A percentile compares a stretch with the other conserved stretches of the same genome.
These are phyloP conservation scores for Biscogniauxia marginata DNA, from an alignment of 2,329 filamentous ascomycete genomes.

Conservation along the genomic window DNA sequence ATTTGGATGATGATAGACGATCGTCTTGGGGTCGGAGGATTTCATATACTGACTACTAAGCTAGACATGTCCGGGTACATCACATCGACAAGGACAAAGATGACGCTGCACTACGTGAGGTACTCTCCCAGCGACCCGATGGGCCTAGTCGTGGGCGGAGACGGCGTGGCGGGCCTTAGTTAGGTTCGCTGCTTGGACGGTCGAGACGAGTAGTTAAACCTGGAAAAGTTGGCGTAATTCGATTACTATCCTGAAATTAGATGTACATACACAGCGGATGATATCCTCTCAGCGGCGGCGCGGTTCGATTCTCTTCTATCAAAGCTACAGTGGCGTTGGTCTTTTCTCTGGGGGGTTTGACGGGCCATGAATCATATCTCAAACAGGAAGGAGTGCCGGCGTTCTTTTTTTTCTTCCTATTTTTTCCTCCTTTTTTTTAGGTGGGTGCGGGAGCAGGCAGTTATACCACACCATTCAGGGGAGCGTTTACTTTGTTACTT, in stretches of 20 bases:
- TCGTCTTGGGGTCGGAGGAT: too few species aligned
- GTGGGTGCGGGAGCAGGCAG: conserved; percentile 19
- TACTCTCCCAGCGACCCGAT: conserved; percentile 81
- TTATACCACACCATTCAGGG: conserved; percentile 23
- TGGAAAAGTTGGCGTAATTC: conserved; percentile 15
- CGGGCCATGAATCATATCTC: conserved; percentile 10
- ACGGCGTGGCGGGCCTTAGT: conserved; percentile 55
- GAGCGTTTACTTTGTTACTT: conserved; percentile 14
- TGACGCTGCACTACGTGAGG: conserved; percentile 75
- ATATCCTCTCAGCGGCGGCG: conserved; percentile 18
- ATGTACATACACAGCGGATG: conserved; percentile 27
- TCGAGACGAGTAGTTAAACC: conserved; percentile 9
- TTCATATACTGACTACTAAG: conserved; percentile 4
- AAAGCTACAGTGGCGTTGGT: conserved; percentile 16
- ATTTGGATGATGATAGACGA: background rate
- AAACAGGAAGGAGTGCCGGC: conserved; percentile 8
- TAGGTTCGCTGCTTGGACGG: background rate
- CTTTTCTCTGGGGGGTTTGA: conserved; percentile 11
- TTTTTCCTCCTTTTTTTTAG: too few species aligned
- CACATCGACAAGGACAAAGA: conserved; percentile 89
- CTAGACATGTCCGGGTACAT: conserved; percentile 87
- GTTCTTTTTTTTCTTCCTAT: conserved; percentile 14
- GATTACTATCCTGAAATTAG: conserved; percentile 22
- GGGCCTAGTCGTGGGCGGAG: conserved; percentile 79
- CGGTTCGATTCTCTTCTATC: conserved; percentile 14